phyloP scores from a whole-genome alignment of 2,329 filamentous ascomycete species.

The Trichoderma sp. region DNA sequence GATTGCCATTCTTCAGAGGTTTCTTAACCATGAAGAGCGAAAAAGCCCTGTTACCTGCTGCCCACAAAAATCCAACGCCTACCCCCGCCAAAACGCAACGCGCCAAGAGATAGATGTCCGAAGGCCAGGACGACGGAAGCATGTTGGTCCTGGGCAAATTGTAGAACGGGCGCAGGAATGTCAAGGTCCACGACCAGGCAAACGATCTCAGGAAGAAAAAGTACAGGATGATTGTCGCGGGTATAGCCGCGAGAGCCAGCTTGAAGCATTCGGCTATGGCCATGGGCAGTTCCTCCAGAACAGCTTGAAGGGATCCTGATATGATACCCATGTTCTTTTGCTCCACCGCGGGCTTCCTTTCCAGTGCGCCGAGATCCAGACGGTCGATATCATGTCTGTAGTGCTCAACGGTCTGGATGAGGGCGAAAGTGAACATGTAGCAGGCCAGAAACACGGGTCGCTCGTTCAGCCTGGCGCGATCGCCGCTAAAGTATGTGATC shows the following conservation, averaged over 20 bases:
- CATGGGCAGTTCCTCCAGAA: slow-evolving; percentile 39
- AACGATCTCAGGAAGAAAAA: slow-evolving; percentile 57
- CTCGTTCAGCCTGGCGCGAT: slow-evolving; percentile 79
- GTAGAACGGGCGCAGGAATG: slow-evolving; percentile 69
- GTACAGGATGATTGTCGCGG: slow-evolving; percentile 57
- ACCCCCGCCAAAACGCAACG: slow-evolving; percentile 61
- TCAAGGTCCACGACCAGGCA: slow-evolving; percentile 68
- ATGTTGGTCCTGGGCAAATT: slow-evolving; percentile 70
- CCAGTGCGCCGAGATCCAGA: slow-evolving; percentile 42
- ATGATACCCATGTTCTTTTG: slow-evolving; percentile 27
- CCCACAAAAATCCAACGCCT: slow-evolving; percentile 70
- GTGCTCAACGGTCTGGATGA: slow-evolving; percentile 67
- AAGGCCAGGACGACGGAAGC: slow-evolving; percentile 56
- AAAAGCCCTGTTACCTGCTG: slow-evolving; percentile 72
- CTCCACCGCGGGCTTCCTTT: slow-evolving; percentile 23
- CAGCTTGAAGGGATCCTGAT: slow-evolving; percentile 34
- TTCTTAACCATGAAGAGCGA: slow-evolving; percentile 75
- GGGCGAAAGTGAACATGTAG: slow-evolving; percentile 64
- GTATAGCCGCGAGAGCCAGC: slow-evolving; percentile 39
- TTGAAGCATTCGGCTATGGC: slow-evolving; percentile 39
- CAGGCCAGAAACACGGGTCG: slow-evolving; percentile 75
- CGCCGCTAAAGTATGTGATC: slow-evolving; percentile 68
- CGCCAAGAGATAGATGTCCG: slow-evolving; percentile 52
- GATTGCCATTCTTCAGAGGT: slow-evolving; percentile 79
- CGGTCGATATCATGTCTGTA: slow-evolving; percentile 71